Evolutionary conservation across 1,284 basidiomycete genomes (phyloP).

Genomic region (Amylostereum areolatum): DNA sequence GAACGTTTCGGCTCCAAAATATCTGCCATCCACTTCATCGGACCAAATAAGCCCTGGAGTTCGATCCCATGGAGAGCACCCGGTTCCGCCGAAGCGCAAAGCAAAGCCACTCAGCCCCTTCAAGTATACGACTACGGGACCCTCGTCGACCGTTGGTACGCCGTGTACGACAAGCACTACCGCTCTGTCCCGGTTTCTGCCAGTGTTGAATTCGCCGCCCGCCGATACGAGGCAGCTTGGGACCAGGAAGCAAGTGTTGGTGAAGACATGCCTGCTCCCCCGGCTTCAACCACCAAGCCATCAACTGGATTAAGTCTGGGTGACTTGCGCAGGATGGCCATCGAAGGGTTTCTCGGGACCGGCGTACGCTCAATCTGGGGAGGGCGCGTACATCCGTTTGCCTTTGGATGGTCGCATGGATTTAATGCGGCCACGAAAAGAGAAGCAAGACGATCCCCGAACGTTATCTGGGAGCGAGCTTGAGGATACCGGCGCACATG

Average conservation of each 20-base stretch:
- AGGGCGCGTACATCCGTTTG: slow-evolving; percentile 72
- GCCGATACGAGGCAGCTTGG: slow-evolving; percentile 72
- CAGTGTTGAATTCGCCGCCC: slow-evolving; percentile 55
- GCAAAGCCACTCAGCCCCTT: slow-evolving; percentile 23
- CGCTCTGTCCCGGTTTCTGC: slow-evolving; percentile 44
- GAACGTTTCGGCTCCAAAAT: slow-evolving; percentile 87
- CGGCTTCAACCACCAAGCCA: slow-evolving; percentile 15
- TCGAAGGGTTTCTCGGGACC: slow-evolving; percentile 43
- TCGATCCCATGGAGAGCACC: slow-evolving; percentile 63
- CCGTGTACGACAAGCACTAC: slow-evolving; percentile 84
- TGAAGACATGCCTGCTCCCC: slow-evolving; percentile 22
- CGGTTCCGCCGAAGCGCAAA: slow-evolving; percentile 29
- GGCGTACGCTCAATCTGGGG: slow-evolving; percentile 22
- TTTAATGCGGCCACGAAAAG: slow-evolving; percentile 62
- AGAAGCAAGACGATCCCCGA: slow-evolving; percentile 22
- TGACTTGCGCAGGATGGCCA: slow-evolving; percentile 61
- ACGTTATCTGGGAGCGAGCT: slow-evolving; percentile 4
- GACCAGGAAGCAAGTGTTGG: slow-evolving; percentile 37
- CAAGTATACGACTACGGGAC: slow-evolving; percentile 68
- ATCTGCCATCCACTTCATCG: slow-evolving; percentile 92
- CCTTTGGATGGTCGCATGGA: slow-evolving; percentile 85
- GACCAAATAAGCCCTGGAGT: slow-evolving; percentile 90
- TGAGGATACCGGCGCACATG: neutral
- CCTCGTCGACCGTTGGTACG: slow-evolving; percentile 87
- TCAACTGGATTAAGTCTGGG: slow-evolving; percentile 52